These are phyloP conservation scores for Boletus reticuloceps DNA, from an alignment of 768 basidiomycete species.

Conservation along the genomic window DNA sequence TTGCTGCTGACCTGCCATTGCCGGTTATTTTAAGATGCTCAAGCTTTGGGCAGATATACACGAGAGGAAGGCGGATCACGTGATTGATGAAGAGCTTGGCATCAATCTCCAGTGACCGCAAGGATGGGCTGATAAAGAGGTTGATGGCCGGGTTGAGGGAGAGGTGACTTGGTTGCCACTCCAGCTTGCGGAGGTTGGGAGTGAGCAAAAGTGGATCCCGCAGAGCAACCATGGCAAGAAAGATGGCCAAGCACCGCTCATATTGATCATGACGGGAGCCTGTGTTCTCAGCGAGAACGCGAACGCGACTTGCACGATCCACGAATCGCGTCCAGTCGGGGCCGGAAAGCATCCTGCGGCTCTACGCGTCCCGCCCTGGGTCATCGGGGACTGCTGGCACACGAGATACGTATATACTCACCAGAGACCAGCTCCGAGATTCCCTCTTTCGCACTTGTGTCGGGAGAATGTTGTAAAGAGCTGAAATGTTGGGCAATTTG, in stretches of 20 bases:
- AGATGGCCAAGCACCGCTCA: conserved; percentile 2
- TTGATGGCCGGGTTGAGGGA: conserved; percentile 9
- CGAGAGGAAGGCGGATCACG: conserved; percentile 11
- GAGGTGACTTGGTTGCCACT: conserved; percentile 11
- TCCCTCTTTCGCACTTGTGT: conserved; percentile 9
- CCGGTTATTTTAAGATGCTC: conserved; percentile 21
- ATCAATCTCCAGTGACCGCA: conserved; percentile 22
- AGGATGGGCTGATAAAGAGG: conserved; percentile 20
- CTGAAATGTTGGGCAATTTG: conserved; percentile 5
- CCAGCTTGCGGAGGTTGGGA: conserved; percentile 20
- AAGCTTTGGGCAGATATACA: conserved; percentile 14
- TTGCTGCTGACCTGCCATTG: conserved; percentile 13
- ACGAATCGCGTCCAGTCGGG: conserved; percentile 18
- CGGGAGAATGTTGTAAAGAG: conserved; percentile 19
- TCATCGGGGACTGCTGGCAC: background rate
- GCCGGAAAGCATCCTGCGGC: conserved; percentile 16
- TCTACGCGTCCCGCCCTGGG: conserved; percentile 5
- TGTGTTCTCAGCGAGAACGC: conserved; percentile 7
- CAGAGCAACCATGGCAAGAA: conserved; percentile 14
- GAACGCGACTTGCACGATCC: conserved; percentile 16
- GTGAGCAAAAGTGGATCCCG: conserved; percentile 20
- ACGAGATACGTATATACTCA: conserved; percentile 5
- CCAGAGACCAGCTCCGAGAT: conserved; percentile 18
- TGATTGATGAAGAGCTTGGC: conserved; percentile 15
- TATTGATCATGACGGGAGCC: background rate